A percentile compares a stretch with the other conserved stretches of the same genome.
Evolutionary conservation across 768 basidiomycete genomes (phyloP).

Genomic region (Agrocybe pediades): DNA sequence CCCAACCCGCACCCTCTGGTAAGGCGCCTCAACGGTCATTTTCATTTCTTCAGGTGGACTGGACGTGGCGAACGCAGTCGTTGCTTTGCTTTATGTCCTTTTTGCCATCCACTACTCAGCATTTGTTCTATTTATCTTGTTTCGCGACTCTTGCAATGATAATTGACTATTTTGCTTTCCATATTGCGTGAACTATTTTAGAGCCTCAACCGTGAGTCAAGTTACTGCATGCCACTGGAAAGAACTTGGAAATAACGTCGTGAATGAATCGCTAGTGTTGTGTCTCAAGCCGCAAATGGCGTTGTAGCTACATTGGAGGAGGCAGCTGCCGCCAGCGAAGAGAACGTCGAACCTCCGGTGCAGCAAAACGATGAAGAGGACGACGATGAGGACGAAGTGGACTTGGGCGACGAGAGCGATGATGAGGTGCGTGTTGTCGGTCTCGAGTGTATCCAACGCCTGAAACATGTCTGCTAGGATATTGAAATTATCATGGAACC

Average conservation of each 20-base stretch:
- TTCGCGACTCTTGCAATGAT: constrained; percentile 33
- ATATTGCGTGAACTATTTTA: constrained; percentile 44
- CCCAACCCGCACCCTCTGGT: constrained; percentile 45
- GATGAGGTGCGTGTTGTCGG: constrained; percentile 45
- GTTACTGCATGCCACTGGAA: constrained; percentile 16
- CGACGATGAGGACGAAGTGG: constrained; percentile 33
- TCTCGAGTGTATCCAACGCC: background rate
- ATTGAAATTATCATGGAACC: constrained; percentile 93
- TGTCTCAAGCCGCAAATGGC: constrained; percentile 47
- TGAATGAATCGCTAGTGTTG: constrained; percentile 26
- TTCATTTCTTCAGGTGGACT: constrained; percentile 4
- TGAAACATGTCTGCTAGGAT: constrained; percentile 46
- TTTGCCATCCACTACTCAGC: constrained; percentile 19
- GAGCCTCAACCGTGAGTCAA: constrained; percentile 66
- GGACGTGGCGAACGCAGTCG: background rate
- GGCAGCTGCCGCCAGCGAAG: constrained; percentile 27
- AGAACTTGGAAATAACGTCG: constrained; percentile 14
- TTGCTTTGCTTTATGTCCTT: constrained; percentile 4
- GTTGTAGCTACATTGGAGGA: constrained; percentile 52
- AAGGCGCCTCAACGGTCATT: constrained; percentile 33
- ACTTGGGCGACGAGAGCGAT: constrained; percentile 35
- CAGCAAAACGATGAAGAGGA: constrained; percentile 35
- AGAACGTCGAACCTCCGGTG: constrained; percentile 2
- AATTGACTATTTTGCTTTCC: constrained; percentile 38
- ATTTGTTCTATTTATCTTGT: constrained; percentile 33